A percentile compares a stretch with the other conserved stretches of the same genome.
These are phyloP conservation scores for Ceratocystiopsis sp. DNA, from an alignment of 2,329 filamentous ascomycete genomes.

Conservation along the genomic window DNA sequence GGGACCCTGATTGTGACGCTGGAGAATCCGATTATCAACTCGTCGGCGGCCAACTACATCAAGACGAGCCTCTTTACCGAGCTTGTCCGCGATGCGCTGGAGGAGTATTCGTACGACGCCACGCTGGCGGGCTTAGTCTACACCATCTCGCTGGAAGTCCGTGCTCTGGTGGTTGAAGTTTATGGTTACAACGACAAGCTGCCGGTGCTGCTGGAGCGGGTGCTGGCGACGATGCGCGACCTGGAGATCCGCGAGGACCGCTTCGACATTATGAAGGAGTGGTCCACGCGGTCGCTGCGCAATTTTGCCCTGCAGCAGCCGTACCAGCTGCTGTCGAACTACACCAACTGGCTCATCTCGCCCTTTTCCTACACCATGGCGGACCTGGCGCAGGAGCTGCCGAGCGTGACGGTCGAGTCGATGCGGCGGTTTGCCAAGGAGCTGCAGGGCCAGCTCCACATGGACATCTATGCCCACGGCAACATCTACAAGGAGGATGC, in stretches of 20 bases:
- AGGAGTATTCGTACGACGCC: conserved; percentile 90
- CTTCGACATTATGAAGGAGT: conserved; percentile 83
- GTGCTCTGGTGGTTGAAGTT: conserved; percentile 62
- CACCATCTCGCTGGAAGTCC: conserved; percentile 51
- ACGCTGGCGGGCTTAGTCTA: conserved; percentile 84
- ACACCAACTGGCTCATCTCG: conserved; percentile 60
- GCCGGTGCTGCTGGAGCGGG: conserved; percentile 74
- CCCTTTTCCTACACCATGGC: conserved; percentile 67
- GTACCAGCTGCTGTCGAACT: conserved; percentile 75
- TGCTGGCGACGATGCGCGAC: conserved; percentile 68
- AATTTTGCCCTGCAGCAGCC: conserved; percentile 83
- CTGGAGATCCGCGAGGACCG: conserved; percentile 71
- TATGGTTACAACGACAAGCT: conserved; percentile 96
- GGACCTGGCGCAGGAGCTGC: conserved; percentile 61
- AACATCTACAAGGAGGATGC: conserved; percentile 93
- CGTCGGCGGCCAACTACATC: conserved; percentile 61
- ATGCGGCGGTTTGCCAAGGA: conserved; percentile 65
- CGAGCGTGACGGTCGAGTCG: conserved; percentile 54
- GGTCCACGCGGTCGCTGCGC: conserved; percentile 55
- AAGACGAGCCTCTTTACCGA: conserved; percentile 70
- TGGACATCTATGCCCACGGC: conserved; percentile 78
- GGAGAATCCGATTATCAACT: conserved; percentile 60
- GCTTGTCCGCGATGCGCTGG: conserved; percentile 72
- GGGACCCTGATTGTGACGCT: conserved; percentile 72
- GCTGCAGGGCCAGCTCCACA: conserved; percentile 65